Percentiles rank a stretch among this genome's conserved stretches.
Conservation (phyloP, 1,139 yeast genomes). For the Taphrina confusa region DNA sequence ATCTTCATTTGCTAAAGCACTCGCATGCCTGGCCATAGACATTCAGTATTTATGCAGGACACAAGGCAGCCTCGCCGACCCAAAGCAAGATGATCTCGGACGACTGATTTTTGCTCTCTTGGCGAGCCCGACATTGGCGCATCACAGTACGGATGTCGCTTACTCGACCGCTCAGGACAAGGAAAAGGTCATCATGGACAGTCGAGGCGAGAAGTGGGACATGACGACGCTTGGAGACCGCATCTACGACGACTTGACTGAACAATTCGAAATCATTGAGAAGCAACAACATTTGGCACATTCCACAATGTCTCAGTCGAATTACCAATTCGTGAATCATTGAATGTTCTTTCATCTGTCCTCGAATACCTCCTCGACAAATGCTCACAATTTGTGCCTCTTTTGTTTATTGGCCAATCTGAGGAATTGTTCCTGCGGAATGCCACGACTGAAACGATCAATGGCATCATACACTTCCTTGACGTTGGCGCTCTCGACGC, state of each 20-base stretch:
- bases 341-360: too few relatives aligned
- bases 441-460: constrained; percentile 30
- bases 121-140: constrained; percentile 1
- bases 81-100: constrained; percentile 7
- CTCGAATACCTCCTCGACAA: too few relatives aligned
- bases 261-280: constrained; percentile 14
- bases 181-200: constrained; percentile 1
- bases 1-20: constrained; percentile 1
- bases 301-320: not conserved
- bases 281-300: not conserved
- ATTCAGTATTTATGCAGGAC: constrained; percentile 1
- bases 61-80: not conserved
- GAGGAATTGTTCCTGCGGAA: constrained; percentile 24
- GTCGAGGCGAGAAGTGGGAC: not conserved
- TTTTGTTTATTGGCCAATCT: constrained; percentile 25
- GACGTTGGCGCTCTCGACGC: constrained; percentile 20
- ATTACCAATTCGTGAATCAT: not conserved
- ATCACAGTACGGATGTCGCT: constrained; percentile 3
- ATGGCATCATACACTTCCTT: constrained; percentile 23
- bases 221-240: not conserved
- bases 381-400: constrained; percentile 27
- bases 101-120: constrained; percentile 1
- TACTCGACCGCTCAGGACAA: not conserved
- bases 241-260: constrained; percentile 15
- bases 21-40: constrained; percentile 6